Evolutionary conservation across 2,329 filamentous ascomycete genomes (phyloP).

Genomic region (Alternaria brassicicola): DNA sequence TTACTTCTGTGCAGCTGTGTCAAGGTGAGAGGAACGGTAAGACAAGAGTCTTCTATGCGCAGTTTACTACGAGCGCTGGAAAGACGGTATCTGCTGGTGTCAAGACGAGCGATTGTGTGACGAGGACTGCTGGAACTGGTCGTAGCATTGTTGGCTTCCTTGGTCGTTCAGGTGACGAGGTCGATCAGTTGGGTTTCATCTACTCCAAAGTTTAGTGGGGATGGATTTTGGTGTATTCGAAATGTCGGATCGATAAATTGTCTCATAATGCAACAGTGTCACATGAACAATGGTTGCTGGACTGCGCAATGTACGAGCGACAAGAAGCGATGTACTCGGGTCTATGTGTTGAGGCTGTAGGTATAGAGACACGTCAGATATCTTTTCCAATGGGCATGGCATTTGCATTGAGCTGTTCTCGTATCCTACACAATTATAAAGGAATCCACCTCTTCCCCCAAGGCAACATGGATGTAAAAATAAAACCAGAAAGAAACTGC

Average conservation of each 20-base stretch:
- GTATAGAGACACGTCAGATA: not conserved
- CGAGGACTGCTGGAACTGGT: constrained; percentile 55
- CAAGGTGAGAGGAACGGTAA: constrained; percentile 54
- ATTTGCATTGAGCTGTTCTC: not conserved
- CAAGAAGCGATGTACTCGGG: fast-evolving
- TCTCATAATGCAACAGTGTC: not conserved
- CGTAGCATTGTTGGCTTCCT: constrained; percentile 62
- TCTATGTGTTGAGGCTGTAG: not conserved
- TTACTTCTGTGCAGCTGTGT: constrained; percentile 59
- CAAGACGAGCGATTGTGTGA: constrained; percentile 56
- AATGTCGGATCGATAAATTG: not conserved
- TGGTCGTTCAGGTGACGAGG: constrained; percentile 60
- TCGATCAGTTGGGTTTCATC: constrained; percentile 59
- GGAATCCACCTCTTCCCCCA: not conserved
- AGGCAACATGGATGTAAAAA: not conserved
- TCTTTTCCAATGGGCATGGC: not conserved
- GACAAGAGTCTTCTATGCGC: constrained; percentile 63
- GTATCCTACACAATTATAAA: not conserved
- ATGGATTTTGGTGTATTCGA: not conserved
- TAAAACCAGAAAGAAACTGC: not conserved
- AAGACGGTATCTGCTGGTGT: constrained; percentile 55
- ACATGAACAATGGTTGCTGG: not conserved
- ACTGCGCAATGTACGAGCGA: not conserved
- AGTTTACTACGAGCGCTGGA: constrained; percentile 59
- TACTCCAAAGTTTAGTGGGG: constrained; percentile 21